These are phyloP conservation scores for Rhynchospora tenuis DNA, from an alignment of 176 grass and related monocot genomes.

Conservation along the genomic window DNA sequence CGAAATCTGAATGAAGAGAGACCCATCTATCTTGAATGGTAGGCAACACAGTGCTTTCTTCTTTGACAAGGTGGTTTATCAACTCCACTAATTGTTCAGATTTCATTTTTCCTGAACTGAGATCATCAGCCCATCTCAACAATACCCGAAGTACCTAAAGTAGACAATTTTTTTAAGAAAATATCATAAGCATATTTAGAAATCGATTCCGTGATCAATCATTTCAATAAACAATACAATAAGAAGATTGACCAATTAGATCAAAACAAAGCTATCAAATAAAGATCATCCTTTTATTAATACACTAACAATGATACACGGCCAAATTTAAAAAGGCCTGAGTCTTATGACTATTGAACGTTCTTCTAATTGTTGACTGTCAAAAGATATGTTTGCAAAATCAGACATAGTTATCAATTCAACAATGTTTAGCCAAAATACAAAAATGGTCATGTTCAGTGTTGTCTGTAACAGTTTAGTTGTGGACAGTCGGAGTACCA, in stretches of 20 bases:
- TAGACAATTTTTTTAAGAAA: neutral
- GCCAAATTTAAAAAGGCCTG: too few species aligned
- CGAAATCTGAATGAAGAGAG: constrained; percentile 38
- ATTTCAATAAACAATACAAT: constrained; percentile 8
- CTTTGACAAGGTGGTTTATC: constrained; percentile 24
- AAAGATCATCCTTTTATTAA: neutral
- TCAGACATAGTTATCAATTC: neutral
- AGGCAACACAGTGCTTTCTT: constrained; percentile 35
- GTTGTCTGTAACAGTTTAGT: too few species aligned
- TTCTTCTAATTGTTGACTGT: neutral
- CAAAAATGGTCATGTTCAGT: neutral
- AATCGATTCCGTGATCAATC: neutral
- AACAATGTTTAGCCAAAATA: neutral
- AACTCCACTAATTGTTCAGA: constrained; percentile 25
- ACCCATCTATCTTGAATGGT: constrained; percentile 44
- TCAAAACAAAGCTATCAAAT: constrained; percentile 2
- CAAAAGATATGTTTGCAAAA: neutral
- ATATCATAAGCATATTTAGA: neutral
- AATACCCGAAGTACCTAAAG: constrained; percentile 32
- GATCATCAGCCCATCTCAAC: constrained; percentile 40
- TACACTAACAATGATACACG: too few species aligned
- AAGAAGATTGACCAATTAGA: constrained; percentile 1
- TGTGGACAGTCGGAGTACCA: too few species aligned
- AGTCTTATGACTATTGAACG: neutral
- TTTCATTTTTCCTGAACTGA: constrained; percentile 30